Evolutionary conservation across 2,329 filamentous ascomycete genomes (phyloP), one percentile per base, ranked within the genome.

Genomic region (Neofusicoccum ribis): DNA sequence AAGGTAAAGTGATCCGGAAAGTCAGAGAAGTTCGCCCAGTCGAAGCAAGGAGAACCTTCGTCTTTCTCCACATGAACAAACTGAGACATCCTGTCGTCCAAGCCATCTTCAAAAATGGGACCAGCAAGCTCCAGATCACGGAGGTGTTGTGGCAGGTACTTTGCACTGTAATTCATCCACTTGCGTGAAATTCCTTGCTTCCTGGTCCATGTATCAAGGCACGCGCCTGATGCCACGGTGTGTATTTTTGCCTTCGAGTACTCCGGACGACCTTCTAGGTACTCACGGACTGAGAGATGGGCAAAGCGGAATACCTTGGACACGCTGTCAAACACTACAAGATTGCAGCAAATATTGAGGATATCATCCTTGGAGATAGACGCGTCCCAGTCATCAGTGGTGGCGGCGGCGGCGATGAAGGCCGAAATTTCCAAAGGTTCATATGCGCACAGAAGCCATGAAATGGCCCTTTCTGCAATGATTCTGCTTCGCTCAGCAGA

Each of bases 201-300:
- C 20, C 20, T 23, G 20, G 20, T 23, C 20, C 20, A 37, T 2
- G 36, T 37, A 12, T 12, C 12, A 12, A 37, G 36, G 36, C 36
- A 37, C 12, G 36, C 36, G 12, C 3, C 1, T 8, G 8, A 37
- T 7, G 36, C 36, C 2, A 8, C 36, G 36, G 12, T 7, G 36
- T 37, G 36, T 7, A 37, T 37, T 37, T 37, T 12, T 12, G 36
- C 36, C 8, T 7, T 7, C 36, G 41, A 44, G 11, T 50, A 50
- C 23, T 50, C 47, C 3, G 47, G 17, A 8, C 20, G 27, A 23
- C 12, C 15, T 14, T 75, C 70, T 7, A 77, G 62, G 41, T 65
- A 76, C 61, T 76, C 74, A 37, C 66, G 65, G 2, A 76, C 73
- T 0, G 74, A 76, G n/a, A 73, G 62, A 68, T 77, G 74, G 27